Conservation (phyloP, 2,329 filamentous ascomycete genomes). For the Xylariaceae sp. region DNA sequence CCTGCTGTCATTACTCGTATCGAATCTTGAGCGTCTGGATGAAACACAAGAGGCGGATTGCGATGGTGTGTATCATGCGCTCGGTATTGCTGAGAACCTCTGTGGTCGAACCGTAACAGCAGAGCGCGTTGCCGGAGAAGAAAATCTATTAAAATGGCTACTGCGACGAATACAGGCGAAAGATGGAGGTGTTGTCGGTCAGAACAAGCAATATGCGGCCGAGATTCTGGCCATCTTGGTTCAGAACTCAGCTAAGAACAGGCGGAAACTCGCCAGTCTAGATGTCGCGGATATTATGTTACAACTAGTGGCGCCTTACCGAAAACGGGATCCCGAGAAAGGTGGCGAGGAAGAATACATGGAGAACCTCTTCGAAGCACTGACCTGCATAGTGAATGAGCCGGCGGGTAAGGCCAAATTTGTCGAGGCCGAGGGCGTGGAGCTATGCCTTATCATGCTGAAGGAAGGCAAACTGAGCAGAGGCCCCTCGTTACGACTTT, state of each 20-base stretch:
- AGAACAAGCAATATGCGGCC: conserved; percentile 94
- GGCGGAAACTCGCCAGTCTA: conserved; percentile 56
- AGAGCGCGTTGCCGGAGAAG: conserved; percentile 67
- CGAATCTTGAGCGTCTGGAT: conserved; percentile 74
- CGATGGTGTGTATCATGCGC: conserved; percentile 78
- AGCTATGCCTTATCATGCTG: conserved; percentile 88
- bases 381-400: conserved; percentile 78
- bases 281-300: conserved; percentile 77
- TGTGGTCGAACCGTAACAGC: conserved; percentile 60
- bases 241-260: conserved; percentile 66
- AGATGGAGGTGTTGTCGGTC: conserved; percentile 52
- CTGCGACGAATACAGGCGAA: conserved; percentile 65
- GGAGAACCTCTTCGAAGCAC: conserved; percentile 84
- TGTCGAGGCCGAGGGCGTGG: conserved; percentile 83
- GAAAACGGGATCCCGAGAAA: conserved; percentile 78
- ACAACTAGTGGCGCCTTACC: conserved; percentile 78
- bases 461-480: conserved; percentile 83
- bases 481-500: conserved; percentile 67
- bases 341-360: conserved; percentile 89
- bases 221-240: conserved; percentile 87
- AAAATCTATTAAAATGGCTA: conserved; percentile 70
- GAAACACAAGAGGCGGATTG: conserved; percentile 70
- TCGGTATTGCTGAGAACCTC: conserved; percentile 81
- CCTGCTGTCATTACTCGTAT: conserved; percentile 67
- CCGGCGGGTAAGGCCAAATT: conserved; percentile 73